A percentile compares a stretch with the other conserved stretches of the same genome.
phyloP scores from a whole-genome alignment of 306 rosid genomes.

The Acmispon strigosus region DNA sequence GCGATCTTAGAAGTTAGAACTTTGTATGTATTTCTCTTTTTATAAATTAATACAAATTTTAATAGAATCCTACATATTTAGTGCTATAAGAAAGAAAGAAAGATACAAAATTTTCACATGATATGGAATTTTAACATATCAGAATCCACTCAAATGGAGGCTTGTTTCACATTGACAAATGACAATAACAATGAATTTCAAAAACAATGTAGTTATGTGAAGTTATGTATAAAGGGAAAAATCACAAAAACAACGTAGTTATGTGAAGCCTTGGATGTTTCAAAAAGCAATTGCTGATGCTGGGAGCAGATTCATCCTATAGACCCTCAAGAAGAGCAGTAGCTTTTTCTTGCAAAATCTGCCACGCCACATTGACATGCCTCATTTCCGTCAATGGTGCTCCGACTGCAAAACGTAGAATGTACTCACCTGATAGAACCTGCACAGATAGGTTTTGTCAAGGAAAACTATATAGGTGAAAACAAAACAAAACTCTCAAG shows the following conservation, averaged over 20 bases:
- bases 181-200: not conserved
- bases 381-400: slow-evolving; percentile 88
- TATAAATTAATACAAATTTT: too few species aligned
- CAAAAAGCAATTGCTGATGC: slow-evolving; percentile 6
- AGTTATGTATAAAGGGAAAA: not conserved
- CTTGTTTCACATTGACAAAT: too few species aligned
- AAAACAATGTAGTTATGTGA: not conserved
- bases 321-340: slow-evolving; percentile 44
- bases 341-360: slow-evolving; percentile 66
- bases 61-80: too few species aligned
- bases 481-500: not conserved
- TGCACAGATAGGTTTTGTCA: slow-evolving; percentile 34
- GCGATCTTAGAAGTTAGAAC: too few species aligned
- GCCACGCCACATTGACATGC: slow-evolving; percentile 74
- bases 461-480: not conserved
- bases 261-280: not conserved
- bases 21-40: too few species aligned
- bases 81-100: too few species aligned
- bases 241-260: not conserved
- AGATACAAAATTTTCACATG: not conserved
- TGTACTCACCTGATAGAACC: slow-evolving; percentile 71
- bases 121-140: not conserved
- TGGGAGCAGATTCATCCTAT: slow-evolving; percentile 11
- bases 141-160: too few species aligned
- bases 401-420: slow-evolving; percentile 79